These are phyloP conservation scores for Candida sanyiensis DNA, from an alignment of 805 yeast genomes.

Conservation along the genomic window DNA sequence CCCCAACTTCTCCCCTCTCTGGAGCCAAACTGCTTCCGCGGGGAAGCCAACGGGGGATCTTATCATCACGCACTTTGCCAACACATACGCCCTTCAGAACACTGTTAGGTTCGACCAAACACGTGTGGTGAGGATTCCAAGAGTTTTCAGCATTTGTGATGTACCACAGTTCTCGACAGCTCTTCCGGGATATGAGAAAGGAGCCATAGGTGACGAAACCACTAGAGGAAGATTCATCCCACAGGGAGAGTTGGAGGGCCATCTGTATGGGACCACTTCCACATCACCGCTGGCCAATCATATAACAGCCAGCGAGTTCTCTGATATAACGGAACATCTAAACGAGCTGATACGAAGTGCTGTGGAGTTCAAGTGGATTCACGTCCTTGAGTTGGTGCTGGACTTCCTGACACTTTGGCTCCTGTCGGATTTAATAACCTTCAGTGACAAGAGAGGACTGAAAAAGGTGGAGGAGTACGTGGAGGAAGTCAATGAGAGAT, in stretches of 20 bases:
- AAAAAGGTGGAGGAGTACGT: conserved; percentile 40
- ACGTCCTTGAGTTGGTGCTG: conserved; percentile 32
- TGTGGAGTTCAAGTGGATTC: conserved; percentile 33
- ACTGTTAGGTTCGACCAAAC: conserved; percentile 33
- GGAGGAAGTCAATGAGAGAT: conserved; percentile 26
- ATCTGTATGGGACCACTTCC: conserved; percentile 48
- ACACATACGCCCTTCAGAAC: conserved; percentile 36
- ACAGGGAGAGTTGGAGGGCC: conserved; percentile 35
- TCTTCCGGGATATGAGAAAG: conserved; percentile 60
- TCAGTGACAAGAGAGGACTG: conserved; percentile 25
- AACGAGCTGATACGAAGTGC: conserved; percentile 39
- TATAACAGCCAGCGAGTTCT: conserved; percentile 35
- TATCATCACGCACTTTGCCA: conserved; percentile 64
- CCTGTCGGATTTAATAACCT: conserved; percentile 33
- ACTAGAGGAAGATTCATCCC: conserved; percentile 18
- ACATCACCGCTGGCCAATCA: conserved; percentile 42
- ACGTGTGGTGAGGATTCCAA: conserved; percentile 61
- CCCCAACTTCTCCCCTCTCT: neutral
- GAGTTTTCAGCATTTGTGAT: conserved; percentile 36
- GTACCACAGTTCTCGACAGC: conserved; percentile 51
- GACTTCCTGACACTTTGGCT: conserved; percentile 39
- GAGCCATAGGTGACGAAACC: conserved; percentile 38
- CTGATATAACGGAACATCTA: conserved; percentile 35
- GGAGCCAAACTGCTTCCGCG: neutral
- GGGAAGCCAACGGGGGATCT: conserved; percentile 23